Conservation (phyloP, 2,329 filamentous ascomycete species). For the Phaeosphaeria sp. region DNA sequence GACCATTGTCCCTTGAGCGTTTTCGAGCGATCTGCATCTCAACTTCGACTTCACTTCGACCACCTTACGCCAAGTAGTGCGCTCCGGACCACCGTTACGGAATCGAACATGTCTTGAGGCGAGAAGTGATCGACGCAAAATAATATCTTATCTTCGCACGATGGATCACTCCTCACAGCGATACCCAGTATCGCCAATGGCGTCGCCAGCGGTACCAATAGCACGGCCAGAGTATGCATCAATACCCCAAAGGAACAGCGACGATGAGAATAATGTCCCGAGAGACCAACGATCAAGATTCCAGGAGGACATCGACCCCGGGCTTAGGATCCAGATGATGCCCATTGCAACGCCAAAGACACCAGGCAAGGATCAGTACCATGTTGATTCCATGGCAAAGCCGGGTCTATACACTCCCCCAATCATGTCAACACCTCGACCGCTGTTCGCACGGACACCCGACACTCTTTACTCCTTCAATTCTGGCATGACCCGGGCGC, state of each 20-base stretch:
- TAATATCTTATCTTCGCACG: not conserved
- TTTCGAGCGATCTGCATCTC: not conserved
- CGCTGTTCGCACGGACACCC: constrained; percentile 25
- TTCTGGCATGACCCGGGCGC: constrained; percentile 27
- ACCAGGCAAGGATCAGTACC: constrained; percentile 26
- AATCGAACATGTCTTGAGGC: constrained; percentile 2
- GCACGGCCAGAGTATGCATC: constrained; percentile 23
- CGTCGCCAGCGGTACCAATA: constrained; percentile 23
- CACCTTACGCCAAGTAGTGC: not conserved
- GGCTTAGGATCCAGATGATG: constrained; percentile 38
- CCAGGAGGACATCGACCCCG: constrained; percentile 23
- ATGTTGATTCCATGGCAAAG: constrained; percentile 21
- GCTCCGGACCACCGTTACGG: not conserved
- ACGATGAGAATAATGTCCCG: constrained; percentile 16
- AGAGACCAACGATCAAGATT: constrained; percentile 23
- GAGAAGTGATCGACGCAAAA: not conserved
- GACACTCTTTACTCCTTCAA: constrained; percentile 28
- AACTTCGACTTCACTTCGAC: not conserved
- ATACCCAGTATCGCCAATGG: constrained; percentile 19
- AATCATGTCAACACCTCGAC: constrained; percentile 17
- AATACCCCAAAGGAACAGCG: constrained; percentile 21
- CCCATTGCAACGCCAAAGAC: constrained; percentile 29
- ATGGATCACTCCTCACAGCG: constrained; percentile 11
- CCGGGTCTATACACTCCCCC: constrained; percentile 22
- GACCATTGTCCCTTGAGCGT: constrained; percentile 1